A percentile compares a stretch with the other conserved stretches of the same genome.
Evolutionary conservation across 345 rosid species (phyloP).

Genomic region (Chamaenerion angustifolium): DNA sequence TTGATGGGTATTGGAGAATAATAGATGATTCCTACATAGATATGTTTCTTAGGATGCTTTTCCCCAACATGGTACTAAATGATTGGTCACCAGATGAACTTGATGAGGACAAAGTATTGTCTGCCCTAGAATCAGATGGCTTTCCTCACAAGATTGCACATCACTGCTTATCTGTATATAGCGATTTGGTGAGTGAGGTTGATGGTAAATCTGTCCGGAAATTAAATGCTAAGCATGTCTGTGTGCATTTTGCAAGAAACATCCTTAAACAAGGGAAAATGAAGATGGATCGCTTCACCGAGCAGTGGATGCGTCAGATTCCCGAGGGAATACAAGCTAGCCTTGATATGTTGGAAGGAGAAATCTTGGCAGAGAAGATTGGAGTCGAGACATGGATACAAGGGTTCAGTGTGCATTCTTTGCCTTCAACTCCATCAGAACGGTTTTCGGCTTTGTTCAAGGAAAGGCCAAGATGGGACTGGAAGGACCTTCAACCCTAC

Average conservation of each 20-base stretch:
- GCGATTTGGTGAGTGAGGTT: slow-evolving; percentile 26
- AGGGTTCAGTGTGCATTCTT: slow-evolving; percentile 45
- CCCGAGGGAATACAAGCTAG: slow-evolving; percentile 55
- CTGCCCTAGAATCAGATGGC: slow-evolving; percentile 48
- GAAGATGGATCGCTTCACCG: slow-evolving; percentile 53
- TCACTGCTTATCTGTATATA: slow-evolving; percentile 55
- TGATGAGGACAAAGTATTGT: slow-evolving; percentile 44
- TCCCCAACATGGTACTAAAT: slow-evolving; percentile 51
- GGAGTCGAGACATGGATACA: slow-evolving; percentile 69
- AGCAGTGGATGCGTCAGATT: slow-evolving; percentile 48
- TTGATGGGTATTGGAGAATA: slow-evolving; percentile 76
- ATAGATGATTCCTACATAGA: slow-evolving; percentile 60
- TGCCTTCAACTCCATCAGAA: slow-evolving; percentile 66
- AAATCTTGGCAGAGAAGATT: slow-evolving; percentile 67
- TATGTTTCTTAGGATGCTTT: slow-evolving; percentile 44
- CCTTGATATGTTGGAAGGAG: slow-evolving; percentile 77
- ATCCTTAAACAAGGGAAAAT: slow-evolving; percentile 46
- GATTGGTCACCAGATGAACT: slow-evolving; percentile 58
- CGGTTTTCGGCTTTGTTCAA: slow-evolving; percentile 56
- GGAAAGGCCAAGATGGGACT: slow-evolving; percentile 71
- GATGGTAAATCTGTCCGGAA: slow-evolving; percentile 31
- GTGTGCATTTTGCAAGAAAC: slow-evolving; percentile 64
- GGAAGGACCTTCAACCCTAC: slow-evolving; percentile 85
- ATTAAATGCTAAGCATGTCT: slow-evolving; percentile 51
- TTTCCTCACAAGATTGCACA: slow-evolving; percentile 34